Evolutionary conservation across 2,329 filamentous ascomycete genomes (phyloP).

Genomic region (Claviceps monticola): DNA sequence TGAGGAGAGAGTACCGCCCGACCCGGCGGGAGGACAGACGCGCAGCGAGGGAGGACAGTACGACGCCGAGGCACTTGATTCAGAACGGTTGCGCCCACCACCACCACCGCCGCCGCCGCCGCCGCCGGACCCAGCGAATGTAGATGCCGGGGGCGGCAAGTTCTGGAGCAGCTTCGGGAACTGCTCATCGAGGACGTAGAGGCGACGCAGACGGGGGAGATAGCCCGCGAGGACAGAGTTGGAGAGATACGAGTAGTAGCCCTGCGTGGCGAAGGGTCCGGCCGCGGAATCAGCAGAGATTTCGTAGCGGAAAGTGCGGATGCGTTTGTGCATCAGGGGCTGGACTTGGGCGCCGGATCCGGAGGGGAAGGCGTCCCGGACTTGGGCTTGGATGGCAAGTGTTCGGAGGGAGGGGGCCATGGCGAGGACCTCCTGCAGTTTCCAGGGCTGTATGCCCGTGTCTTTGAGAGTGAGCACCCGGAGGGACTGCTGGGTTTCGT

Average conservation of each 20-base stretch:
- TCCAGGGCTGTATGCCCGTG: constrained; percentile 53
- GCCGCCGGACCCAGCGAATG: constrained; percentile 50
- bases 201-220: constrained; percentile 56
- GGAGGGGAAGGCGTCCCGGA: constrained; percentile 35
- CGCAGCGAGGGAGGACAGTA: constrained; percentile 7
- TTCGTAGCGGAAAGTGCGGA: constrained; percentile 69
- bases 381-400: constrained; percentile 38
- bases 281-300: constrained; percentile 49
- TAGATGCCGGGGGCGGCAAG: constrained; percentile 49
- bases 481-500: constrained; percentile 45
- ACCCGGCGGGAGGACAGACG: constrained; percentile 6
- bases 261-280: constrained; percentile 42
- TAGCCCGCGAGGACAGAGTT: constrained; percentile 65
- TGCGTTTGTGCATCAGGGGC: constrained; percentile 51
- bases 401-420: constrained; percentile 43
- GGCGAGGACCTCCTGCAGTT: constrained; percentile 46
- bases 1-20: too few species aligned
- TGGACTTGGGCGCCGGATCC: constrained; percentile 38
- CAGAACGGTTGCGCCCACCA: constrained; percentile 17
- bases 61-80: constrained; percentile 16
- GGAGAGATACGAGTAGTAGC: constrained; percentile 77
- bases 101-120: constrained; percentile 12
- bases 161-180: constrained; percentile 69
- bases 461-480: constrained; percentile 55
- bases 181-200: constrained; percentile 75